These are phyloP conservation scores for Pestalotiopsis sp. DNA, from an alignment of 2,329 filamentous ascomycete species.

Conservation along the genomic window DNA sequence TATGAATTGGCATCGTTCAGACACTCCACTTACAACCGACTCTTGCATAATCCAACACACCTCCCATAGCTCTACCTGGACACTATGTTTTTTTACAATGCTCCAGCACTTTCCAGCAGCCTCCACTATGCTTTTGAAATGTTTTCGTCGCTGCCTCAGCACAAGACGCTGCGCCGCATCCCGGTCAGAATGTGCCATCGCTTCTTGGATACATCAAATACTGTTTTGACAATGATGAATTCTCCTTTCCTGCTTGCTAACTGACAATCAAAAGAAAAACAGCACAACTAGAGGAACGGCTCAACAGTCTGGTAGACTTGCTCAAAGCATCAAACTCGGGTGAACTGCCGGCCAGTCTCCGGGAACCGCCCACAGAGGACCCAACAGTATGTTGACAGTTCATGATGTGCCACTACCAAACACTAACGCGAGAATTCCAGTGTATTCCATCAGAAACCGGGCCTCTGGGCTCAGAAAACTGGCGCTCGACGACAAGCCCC, in stretches of 20 bases:
- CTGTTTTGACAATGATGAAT: background rate
- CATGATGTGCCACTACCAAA: background rate
- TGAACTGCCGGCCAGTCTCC: slow-evolving; percentile 9
- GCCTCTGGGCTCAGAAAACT: slow-evolving; percentile 11
- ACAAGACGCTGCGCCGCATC: background rate
- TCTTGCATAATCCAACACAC: too few species aligned
- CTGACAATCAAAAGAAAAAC: slow-evolving; percentile 40
- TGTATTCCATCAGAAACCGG: slow-evolving; percentile 15
- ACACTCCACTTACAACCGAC: too few species aligned
- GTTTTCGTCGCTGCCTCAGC: background rate
- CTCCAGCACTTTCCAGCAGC: background rate
- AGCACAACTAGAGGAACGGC: slow-evolving; percentile 50
- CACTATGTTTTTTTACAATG: too few species aligned
- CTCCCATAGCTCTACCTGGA: too few species aligned
- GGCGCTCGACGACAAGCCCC: slow-evolving; percentile 1
- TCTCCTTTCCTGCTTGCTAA: background rate
- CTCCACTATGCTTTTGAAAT: background rate
- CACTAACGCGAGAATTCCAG: background rate
- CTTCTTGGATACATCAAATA: background rate
- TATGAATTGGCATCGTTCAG: too few species aligned
- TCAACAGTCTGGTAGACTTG: slow-evolving; percentile 52
- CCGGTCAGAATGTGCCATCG: background rate
- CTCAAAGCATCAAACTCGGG: slow-evolving; percentile 40
- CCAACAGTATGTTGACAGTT: slow-evolving; percentile 6
- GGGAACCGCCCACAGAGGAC: slow-evolving; percentile 16